Evolutionary conservation across 805 yeast species (phyloP), one percentile per base, ranked within the genome.

Genomic region (Ogataea polymorpha): DNA sequence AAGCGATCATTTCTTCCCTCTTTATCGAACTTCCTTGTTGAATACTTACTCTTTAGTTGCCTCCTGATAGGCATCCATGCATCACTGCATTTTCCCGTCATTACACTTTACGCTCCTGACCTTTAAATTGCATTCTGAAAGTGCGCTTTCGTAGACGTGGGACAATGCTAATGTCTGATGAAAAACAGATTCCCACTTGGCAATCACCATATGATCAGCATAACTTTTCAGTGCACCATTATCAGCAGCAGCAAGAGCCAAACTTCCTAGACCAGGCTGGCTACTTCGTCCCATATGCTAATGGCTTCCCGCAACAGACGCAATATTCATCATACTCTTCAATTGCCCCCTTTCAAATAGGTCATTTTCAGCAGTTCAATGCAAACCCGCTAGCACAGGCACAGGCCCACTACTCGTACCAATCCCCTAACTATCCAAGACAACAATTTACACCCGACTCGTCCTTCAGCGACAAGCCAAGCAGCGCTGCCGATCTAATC

Each of bases 161-260:
- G 15, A 45, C 41, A 74, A 48, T 48, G 51, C 44, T 44, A 32
- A 44, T 42, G 44, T 37, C 51, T 42, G 51, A 48, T 26, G 48
- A 44, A 20, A 41, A 40, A 24, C n/a, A 44, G 32, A 37, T 32
- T 20, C 46, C 45, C 18, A 40, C 43, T 35, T 48, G 51, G 51
- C 45, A 41, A 9, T 28, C 33, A 31, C 46, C 44, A 25, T 37
- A 41, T 25, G 51, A 48, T 15, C 48, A 44, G 21, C 40, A 39
- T 13, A 28, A 28, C 20, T 29, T 17, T 1, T 13, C 35, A 12
- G 13, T 42, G 5, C 44, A 32, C 33, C 41, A 40, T 29, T n/a
- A 11, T 17, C 46, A 42, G 25, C 37, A 35, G 21, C 25, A 25
- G 12, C 48, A 35, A 21, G 39, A 24, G n/a, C 10, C 34, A 11